Evolutionary conservation across 2,329 filamentous ascomycete species (phyloP).

Genomic region (Aspergillus udagawae): DNA sequence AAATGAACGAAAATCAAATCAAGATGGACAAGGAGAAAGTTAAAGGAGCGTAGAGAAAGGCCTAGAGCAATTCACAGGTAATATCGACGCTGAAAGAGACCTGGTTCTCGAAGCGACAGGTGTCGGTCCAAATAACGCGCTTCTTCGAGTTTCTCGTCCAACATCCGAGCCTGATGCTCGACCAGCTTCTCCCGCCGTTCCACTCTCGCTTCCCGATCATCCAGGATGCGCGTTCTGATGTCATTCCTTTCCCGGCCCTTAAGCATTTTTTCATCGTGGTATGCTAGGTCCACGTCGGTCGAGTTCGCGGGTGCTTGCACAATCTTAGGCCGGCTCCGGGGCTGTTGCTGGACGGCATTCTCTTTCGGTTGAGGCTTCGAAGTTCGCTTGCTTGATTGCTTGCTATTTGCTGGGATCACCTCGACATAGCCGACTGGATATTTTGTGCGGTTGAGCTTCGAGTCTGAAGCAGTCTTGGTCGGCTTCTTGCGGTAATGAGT

Average conservation of each 20-base stretch:
- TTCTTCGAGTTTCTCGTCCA: slow-evolving; percentile 17
- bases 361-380: slow-evolving; percentile 1
- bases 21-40: slow-evolving; percentile 2
- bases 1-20: not conserved
- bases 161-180: slow-evolving; percentile 15
- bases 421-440: slow-evolving; percentile 20
- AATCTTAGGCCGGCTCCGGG: slow-evolving; percentile 15
- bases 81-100: slow-evolving; percentile 11
- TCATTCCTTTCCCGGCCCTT: slow-evolving; percentile 18
- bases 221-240: slow-evolving; percentile 24
- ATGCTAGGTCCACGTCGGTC: slow-evolving; percentile 10
- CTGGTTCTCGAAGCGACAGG: slow-evolving; percentile 16
- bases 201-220: slow-evolving; percentile 23
- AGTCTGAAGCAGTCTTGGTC: slow-evolving; percentile 5
- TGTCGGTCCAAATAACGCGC: slow-evolving; percentile 8
- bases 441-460: slow-evolving; percentile 5
- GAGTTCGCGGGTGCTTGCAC: slow-evolving; percentile 12
- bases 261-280: slow-evolving; percentile 4
- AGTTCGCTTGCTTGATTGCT: slow-evolving; percentile 3
- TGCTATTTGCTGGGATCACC: slow-evolving; percentile 22
- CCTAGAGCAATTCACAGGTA: slow-evolving; percentile 2
- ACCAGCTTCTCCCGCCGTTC: slow-evolving; percentile 22
- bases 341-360: slow-evolving; percentile 4
- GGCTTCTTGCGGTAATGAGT: slow-evolving; percentile 23
- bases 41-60: not conserved